Evolutionary conservation across 768 basidiomycete genomes (phyloP).

Genomic region (Tephrocybe rancida): DNA sequence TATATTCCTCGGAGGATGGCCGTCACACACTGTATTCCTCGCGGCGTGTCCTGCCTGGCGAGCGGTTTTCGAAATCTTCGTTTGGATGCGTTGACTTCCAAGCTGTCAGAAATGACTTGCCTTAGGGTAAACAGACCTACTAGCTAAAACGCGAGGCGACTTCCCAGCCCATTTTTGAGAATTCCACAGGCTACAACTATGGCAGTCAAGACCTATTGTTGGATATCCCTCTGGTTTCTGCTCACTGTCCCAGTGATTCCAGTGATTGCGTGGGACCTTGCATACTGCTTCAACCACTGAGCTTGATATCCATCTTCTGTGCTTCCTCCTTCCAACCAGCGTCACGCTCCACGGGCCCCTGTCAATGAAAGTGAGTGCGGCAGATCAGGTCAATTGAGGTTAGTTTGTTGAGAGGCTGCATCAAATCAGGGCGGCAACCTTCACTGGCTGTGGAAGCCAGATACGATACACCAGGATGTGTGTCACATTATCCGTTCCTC

Average conservation of each 20-base stretch:
- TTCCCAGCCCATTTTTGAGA: slow-evolving; percentile 10
- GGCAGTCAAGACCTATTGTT: slow-evolving; percentile 53
- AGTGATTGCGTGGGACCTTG: slow-evolving; percentile 77
- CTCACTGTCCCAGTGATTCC: slow-evolving; percentile 61
- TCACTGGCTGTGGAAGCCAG: slow-evolving; percentile 92
- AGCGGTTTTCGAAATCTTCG: too few species aligned
- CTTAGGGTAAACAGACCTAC: too few species aligned
- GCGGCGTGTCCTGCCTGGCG: too few species aligned
- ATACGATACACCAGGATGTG: slow-evolving; percentile 75
- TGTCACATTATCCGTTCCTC: slow-evolving; percentile 26
- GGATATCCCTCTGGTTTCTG: slow-evolving; percentile 73
- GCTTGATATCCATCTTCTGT: slow-evolving; percentile 18
- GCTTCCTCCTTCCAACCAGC: neutral
- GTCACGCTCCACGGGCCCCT: slow-evolving; percentile 58
- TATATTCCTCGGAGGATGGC: too few species aligned
- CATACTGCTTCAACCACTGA: slow-evolving; percentile 82
- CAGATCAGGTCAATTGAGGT: neutral
- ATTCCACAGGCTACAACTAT: slow-evolving; percentile 26
- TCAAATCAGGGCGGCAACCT: slow-evolving; percentile 82
- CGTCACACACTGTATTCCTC: too few species aligned
- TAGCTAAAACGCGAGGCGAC: too few species aligned
- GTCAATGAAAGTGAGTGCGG: slow-evolving; percentile 60
- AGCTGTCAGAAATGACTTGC: too few species aligned
- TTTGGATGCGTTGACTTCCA: too few species aligned
- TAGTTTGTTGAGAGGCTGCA: neutral